phyloP scores from a whole-genome alignment of 1,284 basidiomycete genomes.

The Xerocomus amazonicus region DNA sequence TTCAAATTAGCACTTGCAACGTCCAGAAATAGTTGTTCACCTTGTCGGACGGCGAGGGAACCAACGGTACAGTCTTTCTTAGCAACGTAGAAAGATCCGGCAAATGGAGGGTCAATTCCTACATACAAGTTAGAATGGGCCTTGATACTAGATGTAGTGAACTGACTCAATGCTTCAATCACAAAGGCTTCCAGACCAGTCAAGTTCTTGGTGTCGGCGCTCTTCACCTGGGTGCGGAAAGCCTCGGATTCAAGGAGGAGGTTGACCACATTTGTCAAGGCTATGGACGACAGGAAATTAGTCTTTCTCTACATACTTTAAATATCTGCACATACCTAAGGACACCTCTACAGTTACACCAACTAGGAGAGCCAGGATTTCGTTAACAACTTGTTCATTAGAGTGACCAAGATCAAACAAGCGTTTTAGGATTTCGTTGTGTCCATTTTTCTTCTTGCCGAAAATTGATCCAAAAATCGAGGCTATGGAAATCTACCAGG shows the following conservation, averaged over 20 bases:
- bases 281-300: constrained; percentile 27
- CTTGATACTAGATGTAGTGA: constrained; percentile 11
- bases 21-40: constrained; percentile 58
- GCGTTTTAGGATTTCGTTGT: constrained; percentile 52
- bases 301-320: neutral
- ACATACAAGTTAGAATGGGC: constrained; percentile 4
- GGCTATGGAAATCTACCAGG: constrained; percentile 46
- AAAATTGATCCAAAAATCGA: constrained; percentile 49
- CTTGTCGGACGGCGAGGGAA: constrained; percentile 41
- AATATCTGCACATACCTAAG: constrained; percentile 43
- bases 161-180: constrained; percentile 64
- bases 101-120: constrained; percentile 52
- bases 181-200: constrained; percentile 48
- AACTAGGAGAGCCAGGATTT: constrained; percentile 67
- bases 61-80: constrained; percentile 43
- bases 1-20: constrained; percentile 52
- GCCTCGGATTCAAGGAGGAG: constrained; percentile 50
- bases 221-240: constrained; percentile 39
- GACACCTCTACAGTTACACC: constrained; percentile 65
- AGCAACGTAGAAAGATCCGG: constrained; percentile 37
- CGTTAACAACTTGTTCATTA: constrained; percentile 60
- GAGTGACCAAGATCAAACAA: constrained; percentile 54
- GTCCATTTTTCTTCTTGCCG: constrained; percentile 45
- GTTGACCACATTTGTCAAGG: constrained; percentile 52
- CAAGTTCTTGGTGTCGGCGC: constrained; percentile 37